Conservation (phyloP, 2,329 filamentous ascomycete genomes). For the Tolypocladium amazonense region DNA sequence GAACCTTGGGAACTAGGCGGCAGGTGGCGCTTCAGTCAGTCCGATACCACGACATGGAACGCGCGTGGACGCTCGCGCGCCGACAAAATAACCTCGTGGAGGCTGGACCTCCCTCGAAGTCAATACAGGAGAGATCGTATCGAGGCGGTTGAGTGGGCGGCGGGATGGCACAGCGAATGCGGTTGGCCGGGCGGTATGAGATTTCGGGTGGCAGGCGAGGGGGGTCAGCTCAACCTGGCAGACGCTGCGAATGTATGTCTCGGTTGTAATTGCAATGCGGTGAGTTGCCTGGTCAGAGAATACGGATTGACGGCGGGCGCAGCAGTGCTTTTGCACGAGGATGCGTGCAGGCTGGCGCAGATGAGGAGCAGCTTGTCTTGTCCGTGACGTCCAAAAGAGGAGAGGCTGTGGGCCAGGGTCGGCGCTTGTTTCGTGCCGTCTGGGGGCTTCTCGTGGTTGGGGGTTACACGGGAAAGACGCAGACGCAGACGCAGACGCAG, state of each 20-base stretch:
- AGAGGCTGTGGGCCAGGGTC: slow-evolving; percentile 2
- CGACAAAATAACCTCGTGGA: slow-evolving; percentile 9
- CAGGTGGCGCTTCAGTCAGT: slow-evolving; percentile 21
- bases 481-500: slow-evolving; percentile 1
- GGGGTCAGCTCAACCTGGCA: neutral
- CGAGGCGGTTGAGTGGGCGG: neutral
- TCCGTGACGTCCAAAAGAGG: slow-evolving; percentile 3
- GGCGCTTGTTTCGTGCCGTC: slow-evolving; percentile 6
- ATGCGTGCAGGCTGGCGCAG: slow-evolving; percentile 13
- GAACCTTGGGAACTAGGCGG: slow-evolving; percentile 14
- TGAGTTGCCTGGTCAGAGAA: slow-evolving; percentile 3
- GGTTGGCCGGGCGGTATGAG: slow-evolving; percentile 3
- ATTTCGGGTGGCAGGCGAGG: neutral
- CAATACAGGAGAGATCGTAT: neutral
- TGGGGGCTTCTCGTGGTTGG: slow-evolving; percentile 1
- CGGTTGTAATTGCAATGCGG: slow-evolving; percentile 13
- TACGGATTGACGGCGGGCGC: slow-evolving; percentile 10
- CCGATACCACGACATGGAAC: slow-evolving; percentile 27
- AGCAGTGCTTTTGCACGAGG: slow-evolving; percentile 14
- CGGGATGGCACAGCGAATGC: slow-evolving; percentile 9
- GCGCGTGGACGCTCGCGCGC: slow-evolving; percentile 18
- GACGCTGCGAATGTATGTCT: slow-evolving; percentile 16
- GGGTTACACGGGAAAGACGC: slow-evolving; percentile 2
- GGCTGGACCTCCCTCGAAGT: neutral
- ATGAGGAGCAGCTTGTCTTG: slow-evolving; percentile 8